These are phyloP conservation scores for Quercus tomentella DNA, from an alignment of 331 rosid species.

Conservation along the genomic window DNA sequence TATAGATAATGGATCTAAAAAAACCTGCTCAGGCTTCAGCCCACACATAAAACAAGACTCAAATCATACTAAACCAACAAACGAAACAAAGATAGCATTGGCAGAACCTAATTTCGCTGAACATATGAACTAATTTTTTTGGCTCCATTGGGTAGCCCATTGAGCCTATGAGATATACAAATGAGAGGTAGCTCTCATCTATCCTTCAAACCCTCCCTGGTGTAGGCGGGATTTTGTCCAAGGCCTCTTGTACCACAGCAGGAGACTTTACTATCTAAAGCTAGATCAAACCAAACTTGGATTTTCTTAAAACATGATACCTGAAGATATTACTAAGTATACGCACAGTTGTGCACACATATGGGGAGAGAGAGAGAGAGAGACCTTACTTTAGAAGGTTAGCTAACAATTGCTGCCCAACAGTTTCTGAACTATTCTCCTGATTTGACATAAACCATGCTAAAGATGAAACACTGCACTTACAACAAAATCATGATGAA, in stretches of 20 bases:
- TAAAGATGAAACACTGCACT: conserved; percentile 93
- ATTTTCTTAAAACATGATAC: neutral
- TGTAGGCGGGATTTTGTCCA: neutral
- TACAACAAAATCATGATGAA: conserved; percentile 12
- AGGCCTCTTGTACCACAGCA: neutral
- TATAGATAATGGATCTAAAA: neutral
- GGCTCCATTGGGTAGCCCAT: neutral
- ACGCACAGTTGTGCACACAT: too few species aligned
- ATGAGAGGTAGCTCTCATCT: neutral
- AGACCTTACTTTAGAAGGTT: conserved; percentile 71
- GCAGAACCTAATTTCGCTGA: neutral
- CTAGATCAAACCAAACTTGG: neutral
- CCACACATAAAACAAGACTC: too few species aligned
- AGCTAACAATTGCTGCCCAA: conserved; percentile 93
- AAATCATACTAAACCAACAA: neutral
- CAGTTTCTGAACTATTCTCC: conserved; percentile 87
- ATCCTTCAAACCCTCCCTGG: neutral
- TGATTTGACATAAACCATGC: conserved; percentile 99
- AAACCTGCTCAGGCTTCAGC: neutral
- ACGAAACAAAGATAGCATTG: neutral
- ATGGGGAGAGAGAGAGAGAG: neutral
- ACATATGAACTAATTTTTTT: neutral
- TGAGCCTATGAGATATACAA: neutral
- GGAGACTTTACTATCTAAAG: neutral
- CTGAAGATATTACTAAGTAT: too few species aligned